Conservation (phyloP, 2,329 filamentous ascomycete species). For the Ceratocystis alfenasii region DNA sequence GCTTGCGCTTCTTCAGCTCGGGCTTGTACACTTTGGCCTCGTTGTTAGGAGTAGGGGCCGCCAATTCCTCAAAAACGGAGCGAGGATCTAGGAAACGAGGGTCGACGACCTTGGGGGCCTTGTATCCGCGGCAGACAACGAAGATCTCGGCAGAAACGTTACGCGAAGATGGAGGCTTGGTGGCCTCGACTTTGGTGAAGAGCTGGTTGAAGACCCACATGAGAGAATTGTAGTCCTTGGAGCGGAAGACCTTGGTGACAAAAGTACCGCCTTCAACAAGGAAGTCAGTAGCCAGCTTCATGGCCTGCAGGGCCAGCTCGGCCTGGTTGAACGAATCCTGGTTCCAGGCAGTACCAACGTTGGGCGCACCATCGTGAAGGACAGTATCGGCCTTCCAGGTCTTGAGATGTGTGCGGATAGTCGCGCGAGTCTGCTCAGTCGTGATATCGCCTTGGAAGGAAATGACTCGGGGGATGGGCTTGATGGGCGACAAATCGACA, state of each 20-base stretch:
- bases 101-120: conserved; percentile 86
- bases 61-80: conserved; percentile 85
- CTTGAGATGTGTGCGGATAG: conserved; percentile 79
- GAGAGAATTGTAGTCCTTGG: conserved; percentile 90
- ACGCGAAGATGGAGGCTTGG: conserved; percentile 88
- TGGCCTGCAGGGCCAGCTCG: conserved; percentile 75
- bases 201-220: conserved; percentile 97
- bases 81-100: conserved; percentile 82
- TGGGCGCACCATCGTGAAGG: conserved; percentile 91
- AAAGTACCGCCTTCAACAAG: conserved; percentile 80
- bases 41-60: conserved; percentile 77
- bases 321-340: conserved; percentile 98
- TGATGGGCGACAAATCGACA: conserved; percentile 90
- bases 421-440: conserved; percentile 86
- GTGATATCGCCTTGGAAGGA: conserved; percentile 98
- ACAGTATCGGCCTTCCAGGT: conserved; percentile 94
- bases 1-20: conserved; percentile 91
- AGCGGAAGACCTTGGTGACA: conserved; percentile 94
- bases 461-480: conserved; percentile 85
- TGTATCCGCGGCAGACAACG: conserved; percentile 89
- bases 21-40: conserved; percentile 98
- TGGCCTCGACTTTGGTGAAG: conserved; percentile 90
- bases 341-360: conserved; percentile 94
- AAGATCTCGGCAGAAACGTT: conserved; percentile 98
- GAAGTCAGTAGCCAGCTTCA: conserved; percentile 93